Conservation (phyloP, 2,329 filamentous ascomycete species). For the Gnomoniopsis smithogilvyi region DNA sequence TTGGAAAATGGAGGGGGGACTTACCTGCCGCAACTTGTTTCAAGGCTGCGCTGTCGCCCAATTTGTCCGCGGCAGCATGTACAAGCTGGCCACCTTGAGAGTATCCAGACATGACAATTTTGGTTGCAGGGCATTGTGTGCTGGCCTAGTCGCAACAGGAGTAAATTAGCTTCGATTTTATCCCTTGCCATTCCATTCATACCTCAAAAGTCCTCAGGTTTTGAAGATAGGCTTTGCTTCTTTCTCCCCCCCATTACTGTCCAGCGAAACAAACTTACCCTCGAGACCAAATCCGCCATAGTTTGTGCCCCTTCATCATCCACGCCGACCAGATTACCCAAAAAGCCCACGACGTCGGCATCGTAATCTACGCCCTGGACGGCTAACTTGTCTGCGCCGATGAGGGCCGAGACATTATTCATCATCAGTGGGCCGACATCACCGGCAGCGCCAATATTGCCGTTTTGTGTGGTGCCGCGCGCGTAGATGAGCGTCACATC, state of each 20-base stretch:
- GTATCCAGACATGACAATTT: slow-evolving; percentile 39
- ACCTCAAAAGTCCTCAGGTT: too few species aligned
- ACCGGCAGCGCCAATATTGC: slow-evolving; percentile 11
- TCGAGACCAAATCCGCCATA: neutral
- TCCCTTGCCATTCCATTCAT: neutral
- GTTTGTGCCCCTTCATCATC: neutral
- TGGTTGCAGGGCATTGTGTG: slow-evolving; percentile 33
- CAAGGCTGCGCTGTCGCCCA: slow-evolving; percentile 11
- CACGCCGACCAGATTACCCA: neutral
- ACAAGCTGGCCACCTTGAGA: slow-evolving; percentile 28
- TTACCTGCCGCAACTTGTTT: slow-evolving; percentile 15
- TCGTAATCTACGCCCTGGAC: slow-evolving; percentile 27
- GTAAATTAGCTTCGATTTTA: neutral
- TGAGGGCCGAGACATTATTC: slow-evolving; percentile 18
- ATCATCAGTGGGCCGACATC: slow-evolving; percentile 23
- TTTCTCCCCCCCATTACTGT: too few species aligned
- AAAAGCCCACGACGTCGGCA: slow-evolving; percentile 22
- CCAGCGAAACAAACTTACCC: neutral
- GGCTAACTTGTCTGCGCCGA: slow-evolving; percentile 18
- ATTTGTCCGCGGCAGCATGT: slow-evolving; percentile 24
- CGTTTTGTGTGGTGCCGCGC: slow-evolving; percentile 7
- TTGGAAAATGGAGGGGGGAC: neutral
- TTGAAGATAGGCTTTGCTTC: too few species aligned
- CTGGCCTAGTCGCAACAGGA: neutral
- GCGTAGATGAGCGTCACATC: slow-evolving; percentile 11